Conservation (phyloP, 331 rosid species). For the Telfairia occidentalis region DNA sequence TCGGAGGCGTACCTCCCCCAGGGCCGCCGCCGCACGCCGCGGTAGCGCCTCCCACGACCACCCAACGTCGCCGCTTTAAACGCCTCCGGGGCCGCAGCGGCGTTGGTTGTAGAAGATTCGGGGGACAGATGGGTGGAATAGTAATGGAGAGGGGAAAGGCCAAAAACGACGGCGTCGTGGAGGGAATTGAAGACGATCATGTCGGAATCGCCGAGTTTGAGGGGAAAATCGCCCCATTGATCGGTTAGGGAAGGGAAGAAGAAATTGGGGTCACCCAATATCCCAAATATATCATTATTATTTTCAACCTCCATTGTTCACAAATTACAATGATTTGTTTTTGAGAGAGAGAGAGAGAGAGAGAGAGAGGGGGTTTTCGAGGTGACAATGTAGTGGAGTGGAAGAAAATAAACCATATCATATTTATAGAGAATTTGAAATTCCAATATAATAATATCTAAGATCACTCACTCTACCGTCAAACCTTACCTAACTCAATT, state of each 20-base stretch:
- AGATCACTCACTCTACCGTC: neutral
- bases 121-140: neutral
- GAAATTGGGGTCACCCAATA: neutral
- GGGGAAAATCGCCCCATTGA: neutral
- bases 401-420: too few relatives aligned
- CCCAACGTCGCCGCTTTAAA: neutral
- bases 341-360: neutral
- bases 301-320: neutral
- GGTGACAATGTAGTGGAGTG: too few relatives aligned
- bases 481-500: too few relatives aligned
- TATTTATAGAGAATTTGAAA: neutral
- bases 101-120: too few relatives aligned
- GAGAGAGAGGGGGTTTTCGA: neutral
- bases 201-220: neutral
- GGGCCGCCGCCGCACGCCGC: neutral
- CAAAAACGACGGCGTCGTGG: conserved; percentile 4
- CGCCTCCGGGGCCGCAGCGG: too few relatives aligned
- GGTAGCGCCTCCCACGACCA: neutral
- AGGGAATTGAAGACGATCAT: conserved; percentile 7
- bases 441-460: neutral
- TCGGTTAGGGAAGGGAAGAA: neutral
- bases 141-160: conserved; percentile 6
- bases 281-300: too few relatives aligned
- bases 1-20: conserved; percentile 5
- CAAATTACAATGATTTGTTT: neutral